A percentile compares a stretch with the other conserved stretches of the same genome.
Evolutionary conservation across 2,329 filamentous ascomycete genomes (phyloP).

Genomic region (Hyphodiscus sp.): DNA sequence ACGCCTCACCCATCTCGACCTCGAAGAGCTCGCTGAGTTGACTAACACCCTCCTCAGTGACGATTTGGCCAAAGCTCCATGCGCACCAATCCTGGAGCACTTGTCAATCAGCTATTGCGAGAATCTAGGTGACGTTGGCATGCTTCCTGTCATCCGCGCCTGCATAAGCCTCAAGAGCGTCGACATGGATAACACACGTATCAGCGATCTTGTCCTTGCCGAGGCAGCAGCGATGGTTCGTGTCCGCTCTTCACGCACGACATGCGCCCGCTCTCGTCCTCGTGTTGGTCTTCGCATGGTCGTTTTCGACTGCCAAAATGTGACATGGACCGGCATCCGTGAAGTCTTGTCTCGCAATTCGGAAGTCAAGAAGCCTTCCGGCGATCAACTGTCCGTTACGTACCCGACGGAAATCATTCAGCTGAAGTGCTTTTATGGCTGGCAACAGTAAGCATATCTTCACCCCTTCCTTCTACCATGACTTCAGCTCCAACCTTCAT

Average conservation of each 20-base stretch:
- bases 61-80: constrained; percentile 70
- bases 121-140: constrained; percentile 71
- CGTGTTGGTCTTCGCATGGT: constrained; percentile 62
- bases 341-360: constrained; percentile 83
- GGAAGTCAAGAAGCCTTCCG: constrained; percentile 52
- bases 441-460: constrained; percentile 54
- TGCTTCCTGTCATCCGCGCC: constrained; percentile 73
- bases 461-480: no score
- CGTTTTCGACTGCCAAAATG: constrained; percentile 84
- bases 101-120: constrained; percentile 90
- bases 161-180: constrained; percentile 64
- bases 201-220: constrained; percentile 77
- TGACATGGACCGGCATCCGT: constrained; percentile 87
- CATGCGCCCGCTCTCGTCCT: constrained; percentile 20
- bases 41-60: constrained; percentile 68
- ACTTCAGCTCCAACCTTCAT: no score
- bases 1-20: constrained; percentile 74
- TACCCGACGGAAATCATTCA: constrained; percentile 76
- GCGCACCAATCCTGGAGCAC: constrained; percentile 65
- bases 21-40: constrained; percentile 76
- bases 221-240: constrained; percentile 80
- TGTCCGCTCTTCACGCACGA: constrained; percentile 43
- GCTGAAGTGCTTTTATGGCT: constrained; percentile 91
- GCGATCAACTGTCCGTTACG: constrained; percentile 9
- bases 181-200: constrained; percentile 88